Percentiles rank a stretch among this genome's conserved stretches.
Conservation (phyloP, 495 filamentous ascomycete genomes). For the Darksidea phi region DNA sequence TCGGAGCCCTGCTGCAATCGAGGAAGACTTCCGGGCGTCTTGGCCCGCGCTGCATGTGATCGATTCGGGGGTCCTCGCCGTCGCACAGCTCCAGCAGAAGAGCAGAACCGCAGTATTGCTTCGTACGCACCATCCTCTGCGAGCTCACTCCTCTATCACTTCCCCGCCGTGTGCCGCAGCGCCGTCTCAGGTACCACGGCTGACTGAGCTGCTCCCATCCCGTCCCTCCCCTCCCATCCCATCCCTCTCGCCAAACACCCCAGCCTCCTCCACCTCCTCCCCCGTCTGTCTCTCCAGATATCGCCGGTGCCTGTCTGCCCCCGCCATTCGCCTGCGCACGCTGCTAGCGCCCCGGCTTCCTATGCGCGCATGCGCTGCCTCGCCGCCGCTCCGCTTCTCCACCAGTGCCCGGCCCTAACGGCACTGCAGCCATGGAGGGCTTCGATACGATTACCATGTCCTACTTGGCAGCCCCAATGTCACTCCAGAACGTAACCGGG, state of each 20-base stretch:
- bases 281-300: neutral
- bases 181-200: slow-evolving; percentile 1
- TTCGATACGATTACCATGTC: slow-evolving; percentile 66
- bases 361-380: slow-evolving; percentile 34
- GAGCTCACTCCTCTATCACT: slow-evolving; percentile 5
- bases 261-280: slow-evolving; percentile 1
- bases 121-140: slow-evolving; percentile 7
- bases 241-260: slow-evolving; percentile 1
- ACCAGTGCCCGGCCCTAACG: slow-evolving; percentile 24
- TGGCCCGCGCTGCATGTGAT: slow-evolving; percentile 31
- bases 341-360: slow-evolving; percentile 7
- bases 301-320: neutral
- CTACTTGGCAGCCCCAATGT: slow-evolving; percentile 55
- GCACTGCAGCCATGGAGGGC: slow-evolving; percentile 55
- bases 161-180: neutral
- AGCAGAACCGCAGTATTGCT: slow-evolving; percentile 14
- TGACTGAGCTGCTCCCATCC: slow-evolving; percentile 2
- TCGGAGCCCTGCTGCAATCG: neutral
- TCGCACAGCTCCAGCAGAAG: slow-evolving; percentile 31
- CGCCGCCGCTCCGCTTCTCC: slow-evolving; percentile 25
- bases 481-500: slow-evolving; percentile 53
- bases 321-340: slow-evolving; percentile 27
- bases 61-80: slow-evolving; percentile 19
- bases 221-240: neutral
- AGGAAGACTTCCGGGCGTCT: slow-evolving; percentile 5